Evolutionary conservation across 2,329 filamentous ascomycete species (phyloP).

Genomic region (Aspergillus vadensis): DNA sequence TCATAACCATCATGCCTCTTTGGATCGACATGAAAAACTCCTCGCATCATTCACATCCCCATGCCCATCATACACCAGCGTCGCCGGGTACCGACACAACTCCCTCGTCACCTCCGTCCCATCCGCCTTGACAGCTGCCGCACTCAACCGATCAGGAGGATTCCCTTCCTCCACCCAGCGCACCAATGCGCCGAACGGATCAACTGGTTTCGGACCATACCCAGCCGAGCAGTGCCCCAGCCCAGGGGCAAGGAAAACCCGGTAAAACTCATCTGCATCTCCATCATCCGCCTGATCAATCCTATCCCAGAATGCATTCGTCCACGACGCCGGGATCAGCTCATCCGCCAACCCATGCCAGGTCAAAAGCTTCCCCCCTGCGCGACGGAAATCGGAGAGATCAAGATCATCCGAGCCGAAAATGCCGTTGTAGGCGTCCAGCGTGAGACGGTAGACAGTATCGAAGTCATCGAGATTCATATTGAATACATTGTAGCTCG

Average conservation of each 20-base stretch:
- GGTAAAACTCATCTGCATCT: constrained; percentile 52
- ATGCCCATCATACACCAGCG: neutral
- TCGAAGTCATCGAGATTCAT: constrained; percentile 1
- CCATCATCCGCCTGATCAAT: neutral
- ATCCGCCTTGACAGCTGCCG: neutral
- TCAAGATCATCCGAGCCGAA: neutral
- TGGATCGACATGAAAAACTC: neutral
- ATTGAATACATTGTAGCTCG: neutral
- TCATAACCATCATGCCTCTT: neutral
- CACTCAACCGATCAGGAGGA: constrained; percentile 10
- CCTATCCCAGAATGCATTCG: neutral
- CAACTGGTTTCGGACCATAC: neutral
- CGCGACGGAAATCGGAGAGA: neutral
- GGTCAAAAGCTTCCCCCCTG: constrained; percentile 12
- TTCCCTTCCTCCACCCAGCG: constrained; percentile 10
- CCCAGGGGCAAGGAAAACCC: constrained; percentile 54
- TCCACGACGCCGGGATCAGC: neutral
- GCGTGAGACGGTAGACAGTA: neutral
- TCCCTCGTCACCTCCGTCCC: neutral
- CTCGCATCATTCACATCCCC: neutral
- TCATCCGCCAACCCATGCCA: constrained; percentile 15
- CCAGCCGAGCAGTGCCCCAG: constrained; percentile 49
- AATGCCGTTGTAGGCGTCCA: neutral
- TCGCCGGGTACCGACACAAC: neutral
- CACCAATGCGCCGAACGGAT: neutral